A percentile compares a stretch with the other conserved stretches of the same genome.
phyloP scores from a whole-genome alignment of 2,329 filamentous ascomycete species.

The Penicillium sp. region DNA sequence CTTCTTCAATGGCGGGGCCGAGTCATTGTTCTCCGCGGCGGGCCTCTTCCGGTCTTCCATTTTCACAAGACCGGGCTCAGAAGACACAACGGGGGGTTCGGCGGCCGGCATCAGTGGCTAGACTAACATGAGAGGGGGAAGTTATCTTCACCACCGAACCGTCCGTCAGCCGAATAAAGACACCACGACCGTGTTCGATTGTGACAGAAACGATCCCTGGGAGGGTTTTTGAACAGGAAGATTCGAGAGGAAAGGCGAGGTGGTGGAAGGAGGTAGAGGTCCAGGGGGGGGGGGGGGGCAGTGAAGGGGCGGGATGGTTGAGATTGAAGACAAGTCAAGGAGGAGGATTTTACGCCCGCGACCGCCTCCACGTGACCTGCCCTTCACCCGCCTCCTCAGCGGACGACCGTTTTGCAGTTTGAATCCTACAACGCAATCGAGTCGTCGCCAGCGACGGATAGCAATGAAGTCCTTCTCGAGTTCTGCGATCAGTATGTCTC shows the following conservation, averaged over 20 bases:
- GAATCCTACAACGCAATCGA: constrained; percentile 8
- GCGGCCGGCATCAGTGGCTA: constrained; percentile 85
- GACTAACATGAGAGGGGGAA: constrained; percentile 44
- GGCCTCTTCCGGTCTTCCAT: constrained; percentile 99
- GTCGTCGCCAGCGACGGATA: constrained; percentile 26
- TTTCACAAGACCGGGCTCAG: constrained; percentile 79
- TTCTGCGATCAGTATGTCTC: constrained; percentile 56
- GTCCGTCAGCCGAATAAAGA: constrained; percentile 36
- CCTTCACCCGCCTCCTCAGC: constrained; percentile 34
- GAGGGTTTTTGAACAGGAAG: constrained; percentile 11
- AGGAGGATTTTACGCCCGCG: constrained; percentile 34
- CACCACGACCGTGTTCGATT: constrained; percentile 32
- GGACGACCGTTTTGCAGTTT: constrained; percentile 12
- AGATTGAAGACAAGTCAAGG: constrained; percentile 32
- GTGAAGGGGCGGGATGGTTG: constrained; percentile 27
- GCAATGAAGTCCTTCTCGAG: constrained; percentile 57
- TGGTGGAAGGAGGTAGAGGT: background rate
- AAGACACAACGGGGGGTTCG: constrained; percentile 74
- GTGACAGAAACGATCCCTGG: constrained; percentile 8
- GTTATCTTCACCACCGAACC: constrained; percentile 39
- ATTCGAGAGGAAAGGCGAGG: constrained; percentile 4
- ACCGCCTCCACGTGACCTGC: constrained; percentile 39
- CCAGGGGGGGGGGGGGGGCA: constrained; percentile 9
- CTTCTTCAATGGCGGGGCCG: constrained; percentile 88
- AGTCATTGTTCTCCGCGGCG: constrained; percentile 78